These are phyloP conservation scores for Zymoseptoria pseudotritici DNA, from an alignment of 2,329 filamentous ascomycete genomes.

Conservation along the genomic window DNA sequence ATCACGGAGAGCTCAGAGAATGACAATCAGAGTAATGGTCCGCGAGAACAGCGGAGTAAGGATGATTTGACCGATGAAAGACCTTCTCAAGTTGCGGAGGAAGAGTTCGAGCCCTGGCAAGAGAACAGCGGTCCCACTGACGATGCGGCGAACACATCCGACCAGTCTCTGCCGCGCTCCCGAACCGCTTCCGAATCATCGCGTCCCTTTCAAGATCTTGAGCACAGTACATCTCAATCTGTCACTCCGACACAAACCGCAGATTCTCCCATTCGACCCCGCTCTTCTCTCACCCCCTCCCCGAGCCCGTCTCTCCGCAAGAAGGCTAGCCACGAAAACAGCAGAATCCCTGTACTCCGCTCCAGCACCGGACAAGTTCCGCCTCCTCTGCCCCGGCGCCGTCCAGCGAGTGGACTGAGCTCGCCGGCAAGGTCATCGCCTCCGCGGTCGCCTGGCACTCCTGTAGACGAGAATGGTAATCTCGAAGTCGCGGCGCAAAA, in stretches of 20 bases:
- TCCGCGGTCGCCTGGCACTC: not conserved
- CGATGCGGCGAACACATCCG: not conserved
- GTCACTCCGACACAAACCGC: constrained; percentile 9
- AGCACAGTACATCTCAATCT: constrained; percentile 1
- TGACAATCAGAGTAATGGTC: not conserved
- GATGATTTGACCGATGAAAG: not conserved
- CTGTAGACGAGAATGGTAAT: not conserved
- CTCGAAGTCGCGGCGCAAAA: not conserved
- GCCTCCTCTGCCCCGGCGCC: not conserved
- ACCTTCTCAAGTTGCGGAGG: constrained; percentile 1
- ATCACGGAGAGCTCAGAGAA: not conserved
- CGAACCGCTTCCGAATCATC: not conserved
- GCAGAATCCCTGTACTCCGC: not conserved
- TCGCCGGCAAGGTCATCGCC: not conserved
- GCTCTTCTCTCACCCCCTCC: not conserved
- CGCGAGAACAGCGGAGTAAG: not conserved
- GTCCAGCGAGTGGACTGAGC: not conserved
- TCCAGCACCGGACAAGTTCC: not conserved
- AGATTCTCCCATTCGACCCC: not conserved
- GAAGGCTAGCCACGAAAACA: not conserved
- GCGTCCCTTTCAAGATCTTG: not conserved
- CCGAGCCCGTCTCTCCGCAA: not conserved
- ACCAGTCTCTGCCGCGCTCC: not conserved
- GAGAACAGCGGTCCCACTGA: constrained; percentile 11
- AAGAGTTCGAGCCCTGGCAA: constrained; percentile 17